Conservation (phyloP, 257 asterid species). For the Eucommia ulmoides region DNA sequence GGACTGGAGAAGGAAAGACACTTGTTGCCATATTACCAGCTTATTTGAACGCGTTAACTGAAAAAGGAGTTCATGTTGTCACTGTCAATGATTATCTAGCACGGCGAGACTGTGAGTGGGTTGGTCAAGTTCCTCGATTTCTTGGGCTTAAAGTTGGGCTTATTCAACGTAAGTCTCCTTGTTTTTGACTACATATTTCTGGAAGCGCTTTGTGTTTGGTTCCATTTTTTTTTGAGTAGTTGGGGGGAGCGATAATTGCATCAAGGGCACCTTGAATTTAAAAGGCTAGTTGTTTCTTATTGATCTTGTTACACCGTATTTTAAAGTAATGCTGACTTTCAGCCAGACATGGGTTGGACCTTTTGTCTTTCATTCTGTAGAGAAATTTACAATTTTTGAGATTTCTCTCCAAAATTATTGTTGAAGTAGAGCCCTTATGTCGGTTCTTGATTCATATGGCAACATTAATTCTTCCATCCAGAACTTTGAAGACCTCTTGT, state of each 20-base stretch:
- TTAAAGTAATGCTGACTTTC: not conserved
- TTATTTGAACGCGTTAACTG: conserved; percentile 79
- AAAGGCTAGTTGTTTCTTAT: not conserved
- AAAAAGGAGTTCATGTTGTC: conserved; percentile 89
- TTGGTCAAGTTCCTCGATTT: conserved; percentile 97
- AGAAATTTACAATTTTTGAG: too few relatives aligned
- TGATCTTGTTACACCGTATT: not conserved
- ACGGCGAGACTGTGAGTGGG: conserved; percentile 98
- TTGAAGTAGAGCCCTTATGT: too few relatives aligned
- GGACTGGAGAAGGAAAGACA: conserved; percentile 98
- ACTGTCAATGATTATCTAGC: conserved; percentile 97
- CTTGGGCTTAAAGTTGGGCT: conserved; percentile 98
- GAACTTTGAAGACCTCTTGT: too few relatives aligned
- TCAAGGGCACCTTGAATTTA: not conserved
- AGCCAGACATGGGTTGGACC: too few relatives aligned
- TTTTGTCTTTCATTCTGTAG: too few relatives aligned
- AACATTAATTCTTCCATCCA: too few relatives aligned
- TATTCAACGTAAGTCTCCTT: conserved; percentile 76
- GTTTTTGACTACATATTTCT: not conserved
- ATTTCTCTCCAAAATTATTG: too few relatives aligned
- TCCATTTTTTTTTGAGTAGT: not conserved
- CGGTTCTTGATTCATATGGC: too few relatives aligned
- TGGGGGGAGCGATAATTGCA: not conserved
- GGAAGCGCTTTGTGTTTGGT: conserved; percentile 1
- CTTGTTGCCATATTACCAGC: conserved; percentile 96